These are phyloP conservation scores for Raphanus hybrid DNA, from an alignment of 441 rosid species.

Conservation along the genomic window DNA sequence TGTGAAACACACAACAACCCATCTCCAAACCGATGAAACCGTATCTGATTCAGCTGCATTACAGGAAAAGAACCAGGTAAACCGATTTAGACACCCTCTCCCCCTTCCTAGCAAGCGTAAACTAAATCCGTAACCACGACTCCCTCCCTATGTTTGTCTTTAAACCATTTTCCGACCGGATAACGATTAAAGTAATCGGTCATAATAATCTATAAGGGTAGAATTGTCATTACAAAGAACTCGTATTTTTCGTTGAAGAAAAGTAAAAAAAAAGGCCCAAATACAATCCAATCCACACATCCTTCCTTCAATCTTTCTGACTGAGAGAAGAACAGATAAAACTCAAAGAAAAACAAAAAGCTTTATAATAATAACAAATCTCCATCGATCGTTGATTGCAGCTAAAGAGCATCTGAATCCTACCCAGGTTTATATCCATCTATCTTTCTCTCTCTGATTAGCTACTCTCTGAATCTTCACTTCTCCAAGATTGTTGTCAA, in stretches of 20 bases:
- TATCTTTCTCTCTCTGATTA: constrained; percentile 9
- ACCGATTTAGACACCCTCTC: not conserved
- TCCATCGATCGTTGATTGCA: constrained; percentile 37
- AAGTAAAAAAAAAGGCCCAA: constrained; percentile 3
- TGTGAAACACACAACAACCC: not conserved
- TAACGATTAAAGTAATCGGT: not conserved
- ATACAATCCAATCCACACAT: constrained; percentile 23
- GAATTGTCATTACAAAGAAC: not conserved
- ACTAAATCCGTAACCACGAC: not conserved
- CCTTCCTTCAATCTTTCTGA: constrained; percentile 15
- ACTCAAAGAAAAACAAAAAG: not conserved
- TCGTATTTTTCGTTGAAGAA: not conserved
- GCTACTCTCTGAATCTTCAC: constrained; percentile 2
- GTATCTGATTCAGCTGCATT: not conserved
- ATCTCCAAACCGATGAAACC: not conserved
- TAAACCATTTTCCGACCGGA: not conserved
- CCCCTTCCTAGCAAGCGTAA: not conserved
- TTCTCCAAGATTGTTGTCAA: not conserved
- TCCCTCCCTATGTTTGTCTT: not conserved
- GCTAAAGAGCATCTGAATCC: constrained; percentile 27
- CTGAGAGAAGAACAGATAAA: constrained; percentile 14
- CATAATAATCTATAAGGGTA: not conserved
- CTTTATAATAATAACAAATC: not conserved
- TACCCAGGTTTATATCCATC: constrained; percentile 28
- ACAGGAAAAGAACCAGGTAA: not conserved